phyloP scores from a whole-genome alignment of 192 early-diverging fungal genomes.

The Mortierella alpina region DNA sequence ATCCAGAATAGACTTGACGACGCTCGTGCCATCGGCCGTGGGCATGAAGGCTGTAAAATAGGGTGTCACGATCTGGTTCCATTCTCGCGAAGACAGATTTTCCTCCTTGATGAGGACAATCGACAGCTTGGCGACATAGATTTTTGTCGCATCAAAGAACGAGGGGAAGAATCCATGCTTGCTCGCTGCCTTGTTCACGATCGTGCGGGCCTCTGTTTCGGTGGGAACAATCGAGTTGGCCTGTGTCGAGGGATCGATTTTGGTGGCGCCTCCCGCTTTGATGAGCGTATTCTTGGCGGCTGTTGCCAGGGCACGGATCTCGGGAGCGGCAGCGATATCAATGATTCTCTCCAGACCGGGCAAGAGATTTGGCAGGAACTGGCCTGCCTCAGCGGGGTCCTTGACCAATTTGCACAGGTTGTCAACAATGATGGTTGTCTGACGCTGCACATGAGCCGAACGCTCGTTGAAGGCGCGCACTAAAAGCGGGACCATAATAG shows the following conservation, averaged over 20 bases:
- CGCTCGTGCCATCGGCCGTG: constrained; percentile 54
- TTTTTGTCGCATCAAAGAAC: constrained; percentile 60
- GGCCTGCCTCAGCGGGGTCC: constrained; percentile 81
- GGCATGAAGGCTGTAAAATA: constrained; percentile 69
- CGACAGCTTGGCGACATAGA: constrained; percentile 65
- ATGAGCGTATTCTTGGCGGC: constrained; percentile 73
- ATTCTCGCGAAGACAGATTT: constrained; percentile 65
- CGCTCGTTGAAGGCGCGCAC: constrained; percentile 75
- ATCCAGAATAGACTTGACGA: constrained; percentile 50
- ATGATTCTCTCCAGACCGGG: constrained; percentile 81
- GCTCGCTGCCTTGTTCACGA: constrained; percentile 57
- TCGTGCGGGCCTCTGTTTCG: constrained; percentile 51
- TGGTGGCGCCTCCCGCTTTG: constrained; percentile 68
- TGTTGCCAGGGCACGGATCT: constrained; percentile 75
- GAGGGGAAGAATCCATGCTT: constrained; percentile 64
- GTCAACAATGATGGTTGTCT: constrained; percentile 82
- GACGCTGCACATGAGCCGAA: constrained; percentile 72
- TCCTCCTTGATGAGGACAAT: constrained; percentile 69
- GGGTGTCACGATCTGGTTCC: constrained; percentile 65
- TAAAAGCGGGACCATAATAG: constrained; percentile 84
- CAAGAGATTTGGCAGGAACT: constrained; percentile 78
- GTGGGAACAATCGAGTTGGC: constrained; percentile 34
- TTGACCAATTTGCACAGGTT: constrained; percentile 89
- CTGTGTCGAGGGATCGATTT: constrained; percentile 19
- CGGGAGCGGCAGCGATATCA: constrained; percentile 77